Base-by-base conservation (phyloP, 2,329 filamentous ascomycete species). In the Epichloe sibirici region DNA sequence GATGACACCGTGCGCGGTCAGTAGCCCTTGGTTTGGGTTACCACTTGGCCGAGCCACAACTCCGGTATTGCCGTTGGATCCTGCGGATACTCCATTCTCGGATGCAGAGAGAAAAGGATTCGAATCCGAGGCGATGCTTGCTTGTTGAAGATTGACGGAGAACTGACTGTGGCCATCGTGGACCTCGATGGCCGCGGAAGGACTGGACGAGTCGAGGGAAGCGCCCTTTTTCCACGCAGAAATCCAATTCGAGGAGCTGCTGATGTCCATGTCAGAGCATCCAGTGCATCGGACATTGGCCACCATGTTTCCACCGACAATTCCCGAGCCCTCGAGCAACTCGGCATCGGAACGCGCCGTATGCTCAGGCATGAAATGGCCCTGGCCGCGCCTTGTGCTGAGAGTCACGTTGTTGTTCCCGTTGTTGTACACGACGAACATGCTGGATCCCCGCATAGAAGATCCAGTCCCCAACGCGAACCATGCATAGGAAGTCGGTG, bases 371-470 rank as follows among this genome's bases (percentile, higher is more conserved):
- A 70, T 65, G 37, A 63, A 56, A 57, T 83, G 69, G 9, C 72
- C 71, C 1, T 59, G 66, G 34, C 74, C 78, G 3, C 63, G 58
- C 23, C 82, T 76, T 1, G 80, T 73, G 56, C 81, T 83, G 51
- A 85, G 62, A 1, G 82, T 85, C 23, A 85, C 71, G 59, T 84
- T 83, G 56, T 75, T 75, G 2, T 59, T 57, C 53, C 78, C 78
- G 56, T 81, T 72, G 47, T 76, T 66, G 63, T 85, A 85, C 57
- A 84, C 71, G 59, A 85, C 57, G 61, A 85, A 83, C 53, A 85
- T 82, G 62, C 80, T 76, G 49, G 81, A 64, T 38, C 73, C 76
- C 13, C 62, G 42, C 82, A 86, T 85, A 44, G 56, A 53, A 0
- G 61, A 59, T 46, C 82, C 82, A 31, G 77, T 78, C 31, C 79